Percentiles rank a stretch among this genome's conserved stretches.
These are phyloP conservation scores for Epipyxis sp. DNA, from an alignment of 108 stramenopile species.

Conservation along the genomic window DNA sequence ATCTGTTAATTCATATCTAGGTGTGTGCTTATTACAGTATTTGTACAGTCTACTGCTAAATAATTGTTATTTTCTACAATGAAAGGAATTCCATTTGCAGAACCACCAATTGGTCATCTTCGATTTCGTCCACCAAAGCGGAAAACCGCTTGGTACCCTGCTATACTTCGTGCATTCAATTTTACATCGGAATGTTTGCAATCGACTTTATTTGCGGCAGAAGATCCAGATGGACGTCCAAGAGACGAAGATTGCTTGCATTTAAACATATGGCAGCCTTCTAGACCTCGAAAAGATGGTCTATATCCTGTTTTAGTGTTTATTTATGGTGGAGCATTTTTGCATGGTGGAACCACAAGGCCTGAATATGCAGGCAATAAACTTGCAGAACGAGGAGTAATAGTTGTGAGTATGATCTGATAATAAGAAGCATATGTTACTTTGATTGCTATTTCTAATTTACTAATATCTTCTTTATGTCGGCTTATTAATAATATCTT, in stretches of 20 bases:
- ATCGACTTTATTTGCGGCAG: constrained; percentile 13
- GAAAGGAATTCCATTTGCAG: constrained; percentile 55
- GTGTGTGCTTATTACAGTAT: too few relatives aligned
- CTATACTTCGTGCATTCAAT: constrained; percentile 21
- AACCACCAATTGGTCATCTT: constrained; percentile 46
- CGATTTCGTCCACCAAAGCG: constrained; percentile 48
- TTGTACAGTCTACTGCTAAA: too few relatives aligned
- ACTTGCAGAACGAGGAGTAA: constrained; percentile 34
- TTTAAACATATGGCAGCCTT: constrained; percentile 57
- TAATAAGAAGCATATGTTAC: constrained; percentile 53
- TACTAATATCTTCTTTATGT: neutral
- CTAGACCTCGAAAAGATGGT: constrained; percentile 8
- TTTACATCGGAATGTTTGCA: constrained; percentile 51
- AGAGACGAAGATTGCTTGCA: constrained; percentile 51
- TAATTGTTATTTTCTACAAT: too few relatives aligned
- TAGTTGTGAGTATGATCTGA: constrained; percentile 51
- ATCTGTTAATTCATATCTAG: neutral
- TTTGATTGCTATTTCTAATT: constrained; percentile 44
- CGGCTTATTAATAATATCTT: constrained; percentile 9
- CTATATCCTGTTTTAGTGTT: constrained; percentile 54
- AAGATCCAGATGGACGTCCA: neutral
- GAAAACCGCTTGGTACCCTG: constrained; percentile 25
- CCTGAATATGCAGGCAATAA: constrained; percentile 38
- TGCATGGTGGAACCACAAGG: constrained; percentile 44
- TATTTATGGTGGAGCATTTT: constrained; percentile 59